phyloP scores from a whole-genome alignment of 305 asterid species.

The Plantago lanceolata region DNA sequence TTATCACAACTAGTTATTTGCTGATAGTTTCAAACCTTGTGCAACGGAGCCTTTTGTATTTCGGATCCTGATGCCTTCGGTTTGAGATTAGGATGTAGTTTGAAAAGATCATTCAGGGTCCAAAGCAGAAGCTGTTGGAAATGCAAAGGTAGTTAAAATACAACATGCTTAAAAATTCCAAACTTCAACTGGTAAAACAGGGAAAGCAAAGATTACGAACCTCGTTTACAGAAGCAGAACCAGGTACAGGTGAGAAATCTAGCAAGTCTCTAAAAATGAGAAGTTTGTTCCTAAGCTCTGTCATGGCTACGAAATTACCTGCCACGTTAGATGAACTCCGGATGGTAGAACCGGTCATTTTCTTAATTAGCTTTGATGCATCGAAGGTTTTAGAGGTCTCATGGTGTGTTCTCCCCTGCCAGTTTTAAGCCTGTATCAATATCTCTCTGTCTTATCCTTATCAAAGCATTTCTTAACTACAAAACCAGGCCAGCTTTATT shows the following conservation, averaged over 20 bases:
- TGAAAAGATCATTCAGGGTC: slow-evolving; percentile 63
- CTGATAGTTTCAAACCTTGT: slow-evolving; percentile 43
- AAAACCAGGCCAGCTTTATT: not conserved
- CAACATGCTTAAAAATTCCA: slow-evolving; percentile 1
- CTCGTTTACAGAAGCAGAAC: slow-evolving; percentile 60
- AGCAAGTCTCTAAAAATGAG: slow-evolving; percentile 71
- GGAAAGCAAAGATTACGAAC: slow-evolving; percentile 26
- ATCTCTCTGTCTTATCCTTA: not conserved
- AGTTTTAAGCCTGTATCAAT: slow-evolving; percentile 7
- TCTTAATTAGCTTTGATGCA: slow-evolving; percentile 29
- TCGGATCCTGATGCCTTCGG: slow-evolving; percentile 35
- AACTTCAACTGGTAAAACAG: not conserved
- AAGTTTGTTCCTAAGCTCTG: slow-evolving; percentile 57
- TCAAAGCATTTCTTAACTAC: not conserved
- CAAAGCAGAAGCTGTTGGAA: slow-evolving; percentile 50
- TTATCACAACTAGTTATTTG: not conserved
- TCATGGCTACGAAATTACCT: slow-evolving; percentile 43
- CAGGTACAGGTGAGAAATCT: slow-evolving; percentile 68
- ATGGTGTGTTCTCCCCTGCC: slow-evolving; percentile 40
- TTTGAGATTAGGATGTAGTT: slow-evolving; percentile 42
- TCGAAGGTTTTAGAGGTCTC: slow-evolving; percentile 27
- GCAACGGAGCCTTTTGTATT: slow-evolving; percentile 42
- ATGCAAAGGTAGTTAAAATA: slow-evolving; percentile 1
- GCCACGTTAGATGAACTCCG: slow-evolving; percentile 42
- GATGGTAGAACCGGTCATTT: slow-evolving; percentile 28